phyloP scores from a whole-genome alignment of 2,329 filamentous ascomycete species.

The Aspergillus neotritici region DNA sequence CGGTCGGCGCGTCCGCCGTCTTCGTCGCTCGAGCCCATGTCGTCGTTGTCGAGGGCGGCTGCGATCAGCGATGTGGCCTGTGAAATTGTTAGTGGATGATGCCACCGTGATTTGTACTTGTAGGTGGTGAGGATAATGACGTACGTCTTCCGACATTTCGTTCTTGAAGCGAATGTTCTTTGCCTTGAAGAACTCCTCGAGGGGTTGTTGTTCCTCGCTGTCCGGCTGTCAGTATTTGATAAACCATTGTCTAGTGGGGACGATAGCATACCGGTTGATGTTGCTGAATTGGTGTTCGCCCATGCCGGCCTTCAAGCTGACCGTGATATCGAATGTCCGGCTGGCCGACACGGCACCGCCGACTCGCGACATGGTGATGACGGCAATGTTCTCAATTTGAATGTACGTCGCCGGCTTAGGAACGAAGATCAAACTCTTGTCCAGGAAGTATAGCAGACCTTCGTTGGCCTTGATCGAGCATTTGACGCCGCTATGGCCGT shows the following conservation, averaged over 20 bases:
- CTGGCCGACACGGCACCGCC: conserved; percentile 89
- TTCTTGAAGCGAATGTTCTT: conserved; percentile 97
- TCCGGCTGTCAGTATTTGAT: conserved; percentile 18
- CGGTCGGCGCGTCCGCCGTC: conserved; percentile 68
- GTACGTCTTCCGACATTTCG: conserved; percentile 92
- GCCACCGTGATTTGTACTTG: neutral
- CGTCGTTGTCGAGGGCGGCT: conserved; percentile 76
- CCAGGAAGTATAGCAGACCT: conserved; percentile 91
- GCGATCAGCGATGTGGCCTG: conserved; percentile 60
- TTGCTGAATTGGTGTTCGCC: conserved; percentile 96
- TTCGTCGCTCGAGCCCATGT: conserved; percentile 76
- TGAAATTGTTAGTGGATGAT: conserved; percentile 19
- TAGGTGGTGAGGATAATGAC: conserved; percentile 27
- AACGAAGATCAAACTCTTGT: conserved; percentile 98
- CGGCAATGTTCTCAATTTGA: conserved; percentile 84
- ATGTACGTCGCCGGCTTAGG: conserved; percentile 98
- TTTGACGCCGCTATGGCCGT: conserved; percentile 91
- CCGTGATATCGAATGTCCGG: conserved; percentile 94
- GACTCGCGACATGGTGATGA: conserved; percentile 91
- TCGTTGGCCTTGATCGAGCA: conserved; percentile 99
- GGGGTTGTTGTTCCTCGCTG: conserved; percentile 83
- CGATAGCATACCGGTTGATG: conserved; percentile 68
- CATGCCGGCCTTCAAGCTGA: conserved; percentile 78
- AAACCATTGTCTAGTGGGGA: no score
- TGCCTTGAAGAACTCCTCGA: conserved; percentile 96